phyloP scores from a whole-genome alignment of 1,284 basidiomycete species.

The Fistulina hepatica region DNA sequence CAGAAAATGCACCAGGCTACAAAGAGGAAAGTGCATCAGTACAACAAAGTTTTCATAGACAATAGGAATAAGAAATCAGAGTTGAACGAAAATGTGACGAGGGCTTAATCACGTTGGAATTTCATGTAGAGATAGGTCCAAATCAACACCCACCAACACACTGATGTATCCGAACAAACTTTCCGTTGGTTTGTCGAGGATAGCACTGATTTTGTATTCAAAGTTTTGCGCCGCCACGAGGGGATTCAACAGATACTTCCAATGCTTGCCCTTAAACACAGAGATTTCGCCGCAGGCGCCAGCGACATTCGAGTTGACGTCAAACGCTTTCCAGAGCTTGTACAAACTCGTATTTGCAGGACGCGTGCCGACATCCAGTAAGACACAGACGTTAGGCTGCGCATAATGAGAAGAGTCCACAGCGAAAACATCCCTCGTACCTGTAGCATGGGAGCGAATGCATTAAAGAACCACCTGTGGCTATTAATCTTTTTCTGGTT shows the following conservation, averaged over 20 bases:
- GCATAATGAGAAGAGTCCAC: conserved; percentile 6
- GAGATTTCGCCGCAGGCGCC: conserved; percentile 93
- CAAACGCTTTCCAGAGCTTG: conserved; percentile 92
- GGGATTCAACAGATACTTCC: conserved; percentile 74
- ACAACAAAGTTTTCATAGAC: not conserved
- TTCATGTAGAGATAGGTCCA: not conserved
- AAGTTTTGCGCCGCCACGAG: conserved; percentile 91
- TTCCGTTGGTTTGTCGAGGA: conserved; percentile 92
- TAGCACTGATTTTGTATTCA: conserved; percentile 89
- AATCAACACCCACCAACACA: conserved; percentile 43
- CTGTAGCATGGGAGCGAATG: conserved; percentile 66
- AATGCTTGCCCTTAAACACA: conserved; percentile 83
- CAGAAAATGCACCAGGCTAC: conserved; percentile 90
- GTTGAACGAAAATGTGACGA: not conserved
- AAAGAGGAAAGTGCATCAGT: conserved; percentile 14
- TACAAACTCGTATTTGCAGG: conserved; percentile 83
- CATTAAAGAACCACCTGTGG: conserved; percentile 95
- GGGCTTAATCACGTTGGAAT: not conserved
- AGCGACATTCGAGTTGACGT: conserved; percentile 85
- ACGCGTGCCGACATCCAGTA: conserved; percentile 90
- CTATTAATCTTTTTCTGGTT: conserved; percentile 96
- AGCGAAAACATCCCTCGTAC: conserved; percentile 28
- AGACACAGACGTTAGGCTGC: conserved; percentile 79
- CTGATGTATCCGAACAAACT: conserved; percentile 89
- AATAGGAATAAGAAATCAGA: not conserved